A percentile compares a stretch with the other conserved stretches of the same genome.
These are phyloP conservation scores for Medakamo hakoo DNA, from an alignment of 139 green algal genomes.

Conservation along the genomic window DNA sequence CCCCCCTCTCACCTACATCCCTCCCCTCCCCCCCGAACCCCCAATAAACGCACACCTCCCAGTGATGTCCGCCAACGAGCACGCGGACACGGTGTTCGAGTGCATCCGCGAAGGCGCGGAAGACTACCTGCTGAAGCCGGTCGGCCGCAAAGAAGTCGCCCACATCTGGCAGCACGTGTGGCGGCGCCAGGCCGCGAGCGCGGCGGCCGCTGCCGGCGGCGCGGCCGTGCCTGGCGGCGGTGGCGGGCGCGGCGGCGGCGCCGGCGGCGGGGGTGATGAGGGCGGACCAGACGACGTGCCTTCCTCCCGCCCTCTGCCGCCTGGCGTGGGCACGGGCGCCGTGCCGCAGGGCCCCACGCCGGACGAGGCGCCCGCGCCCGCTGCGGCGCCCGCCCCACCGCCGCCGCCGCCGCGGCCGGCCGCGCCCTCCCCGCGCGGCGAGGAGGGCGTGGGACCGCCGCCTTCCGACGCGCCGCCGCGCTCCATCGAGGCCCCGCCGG, in stretches of 20 bases:
- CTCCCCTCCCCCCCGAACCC: no score
- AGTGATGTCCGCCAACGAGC: slow-evolving; percentile 81
- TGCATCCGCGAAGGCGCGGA: slow-evolving; percentile 68
- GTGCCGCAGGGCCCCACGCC: background rate
- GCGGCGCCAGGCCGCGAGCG: slow-evolving; percentile 21
- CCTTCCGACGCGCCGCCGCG: slow-evolving; percentile 7
- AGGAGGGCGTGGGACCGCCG: no score
- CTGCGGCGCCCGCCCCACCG: background rate
- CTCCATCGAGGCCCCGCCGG: background rate
- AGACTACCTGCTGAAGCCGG: slow-evolving; percentile 85
- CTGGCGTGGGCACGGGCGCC: background rate
- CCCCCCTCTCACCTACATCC: background rate
- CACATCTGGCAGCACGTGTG: slow-evolving; percentile 73
- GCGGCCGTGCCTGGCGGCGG: background rate
- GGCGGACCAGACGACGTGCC: background rate
- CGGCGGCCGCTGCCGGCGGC: slow-evolving; percentile 10
- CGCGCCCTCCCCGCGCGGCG: background rate
- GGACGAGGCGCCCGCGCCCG: no score
- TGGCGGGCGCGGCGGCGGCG: slow-evolving; percentile 2
- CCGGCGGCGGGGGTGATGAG: background rate
- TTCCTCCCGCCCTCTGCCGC: background rate
- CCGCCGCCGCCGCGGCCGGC: background rate
- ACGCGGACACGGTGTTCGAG: slow-evolving; percentile 58
- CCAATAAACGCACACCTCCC: no score
- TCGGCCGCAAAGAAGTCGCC: slow-evolving; percentile 77